A percentile compares a stretch with the other conserved stretches of the same genome.
phyloP scores from a whole-genome alignment of 148 eudicot genomes.

The Silene uniflora region DNA sequence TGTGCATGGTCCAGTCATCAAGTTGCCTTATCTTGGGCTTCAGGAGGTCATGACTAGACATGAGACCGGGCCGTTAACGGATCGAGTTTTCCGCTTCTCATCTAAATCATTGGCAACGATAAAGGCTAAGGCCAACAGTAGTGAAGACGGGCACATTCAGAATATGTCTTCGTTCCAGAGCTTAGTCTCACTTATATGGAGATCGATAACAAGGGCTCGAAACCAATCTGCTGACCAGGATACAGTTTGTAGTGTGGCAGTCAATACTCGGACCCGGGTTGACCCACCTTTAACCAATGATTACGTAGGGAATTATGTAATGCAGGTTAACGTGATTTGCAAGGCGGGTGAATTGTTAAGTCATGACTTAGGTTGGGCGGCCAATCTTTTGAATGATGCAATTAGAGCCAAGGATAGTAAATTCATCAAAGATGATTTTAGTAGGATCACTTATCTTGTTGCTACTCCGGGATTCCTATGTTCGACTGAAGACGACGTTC shows the following conservation, averaged over 20 bases:
- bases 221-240: conserved; percentile 24
- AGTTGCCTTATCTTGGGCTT: conserved; percentile 39
- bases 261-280: conserved; percentile 48
- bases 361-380: conserved; percentile 41
- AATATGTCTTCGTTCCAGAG: conserved; percentile 27
- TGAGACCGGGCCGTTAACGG: conserved; percentile 38
- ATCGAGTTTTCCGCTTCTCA: conserved; percentile 61
- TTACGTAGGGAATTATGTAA: conserved; percentile 59
- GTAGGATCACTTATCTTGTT: background rate
- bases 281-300: conserved; percentile 43
- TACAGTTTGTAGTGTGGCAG: conserved; percentile 57
- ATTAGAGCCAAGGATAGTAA: conserved; percentile 39
- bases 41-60: conserved; percentile 18
- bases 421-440: background rate
- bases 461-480: no score
- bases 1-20: conserved; percentile 26
- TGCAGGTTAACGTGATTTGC: conserved; percentile 18
- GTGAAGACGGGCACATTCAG: background rate
- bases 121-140: conserved; percentile 41
- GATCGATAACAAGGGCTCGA: conserved; percentile 3
- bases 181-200: background rate
- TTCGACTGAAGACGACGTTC: background rate
- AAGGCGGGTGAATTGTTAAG: conserved; percentile 43
- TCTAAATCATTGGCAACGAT: conserved; percentile 37
- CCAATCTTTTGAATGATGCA: conserved; percentile 26